Conservation (phyloP, 75 land plant species). For the Cupressus sempervirens region DNA sequence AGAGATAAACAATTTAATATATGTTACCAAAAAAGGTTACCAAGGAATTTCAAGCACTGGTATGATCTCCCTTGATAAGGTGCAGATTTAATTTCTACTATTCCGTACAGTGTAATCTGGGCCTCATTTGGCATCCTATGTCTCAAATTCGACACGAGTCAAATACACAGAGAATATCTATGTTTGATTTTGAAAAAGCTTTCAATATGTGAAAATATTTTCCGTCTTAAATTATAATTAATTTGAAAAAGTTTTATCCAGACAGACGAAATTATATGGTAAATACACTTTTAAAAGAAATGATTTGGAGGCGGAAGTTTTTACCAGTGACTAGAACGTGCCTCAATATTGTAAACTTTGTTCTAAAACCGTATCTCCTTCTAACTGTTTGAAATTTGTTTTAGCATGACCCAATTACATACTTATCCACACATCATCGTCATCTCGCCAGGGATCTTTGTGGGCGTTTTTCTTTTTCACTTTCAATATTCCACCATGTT, state of each 20-base stretch:
- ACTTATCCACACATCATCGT: background rate
- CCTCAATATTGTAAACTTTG: background rate
- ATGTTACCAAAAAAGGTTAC: too few species aligned
- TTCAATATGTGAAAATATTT: too few species aligned
- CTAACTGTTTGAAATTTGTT: background rate
- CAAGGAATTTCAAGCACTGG: too few species aligned
- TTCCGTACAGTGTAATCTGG: background rate
- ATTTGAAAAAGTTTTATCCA: background rate
- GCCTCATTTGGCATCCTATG: background rate
- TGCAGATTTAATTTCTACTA: background rate
- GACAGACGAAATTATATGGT: background rate
- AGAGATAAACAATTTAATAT: too few species aligned
- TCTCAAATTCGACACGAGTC: background rate
- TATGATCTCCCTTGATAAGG: too few species aligned
- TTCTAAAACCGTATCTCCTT: background rate
- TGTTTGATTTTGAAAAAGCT: background rate
- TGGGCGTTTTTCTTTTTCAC: background rate
- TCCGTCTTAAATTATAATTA: background rate
- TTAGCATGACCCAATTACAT: background rate
- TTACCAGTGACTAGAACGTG: background rate
- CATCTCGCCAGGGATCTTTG: background rate
- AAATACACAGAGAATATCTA: background rate
- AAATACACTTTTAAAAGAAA: background rate
- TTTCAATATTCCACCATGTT: slow-evolving; percentile 3
- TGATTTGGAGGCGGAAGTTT: background rate